A percentile compares a stretch with the other conserved stretches of the same genome.
phyloP scores from a whole-genome alignment of 768 basidiomycete species.

The Trametes cinnabarina region DNA sequence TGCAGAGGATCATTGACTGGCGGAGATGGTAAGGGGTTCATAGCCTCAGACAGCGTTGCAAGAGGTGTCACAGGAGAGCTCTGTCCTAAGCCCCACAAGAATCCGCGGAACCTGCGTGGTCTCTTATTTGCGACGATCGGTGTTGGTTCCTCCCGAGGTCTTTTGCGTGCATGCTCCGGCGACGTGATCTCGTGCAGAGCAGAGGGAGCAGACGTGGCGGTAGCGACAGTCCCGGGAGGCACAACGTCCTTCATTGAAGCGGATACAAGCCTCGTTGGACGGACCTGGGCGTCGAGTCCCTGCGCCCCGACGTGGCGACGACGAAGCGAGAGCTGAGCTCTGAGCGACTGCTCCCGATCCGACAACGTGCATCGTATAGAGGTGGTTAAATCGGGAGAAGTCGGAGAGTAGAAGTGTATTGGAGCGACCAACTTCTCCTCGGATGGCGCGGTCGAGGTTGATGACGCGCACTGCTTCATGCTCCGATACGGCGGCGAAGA shows the following conservation, averaged over 20 bases:
- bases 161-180: too few species aligned
- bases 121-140: conserved; percentile 1
- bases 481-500: conserved; percentile 26
- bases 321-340: not conserved
- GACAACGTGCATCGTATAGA: conserved; percentile 3
- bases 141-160: conserved; percentile 1
- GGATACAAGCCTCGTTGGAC: conserved; percentile 18
- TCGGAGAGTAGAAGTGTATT: conserved; percentile 25
- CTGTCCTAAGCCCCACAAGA: not conserved
- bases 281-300: not conserved
- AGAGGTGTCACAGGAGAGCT: not conserved
- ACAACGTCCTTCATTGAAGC: conserved; percentile 27
- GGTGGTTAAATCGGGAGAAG: conserved; percentile 8
- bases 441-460: conserved; percentile 32
- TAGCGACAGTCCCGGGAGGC: conserved; percentile 18
- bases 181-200: not conserved
- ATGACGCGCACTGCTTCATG: conserved; percentile 23
- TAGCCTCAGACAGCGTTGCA: not conserved
- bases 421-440: conserved; percentile 24
- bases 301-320: too few species aligned
- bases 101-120: not conserved
- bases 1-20: conserved; percentile 18
- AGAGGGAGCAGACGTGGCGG: conserved; percentile 25
- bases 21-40: conserved; percentile 15
- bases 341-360: not conserved